A percentile compares a stretch with the other conserved stretches of the same genome.
These are phyloP conservation scores for Beauveria sp. DNA, from an alignment of 2,329 filamentous ascomycete species.

Conservation along the genomic window DNA sequence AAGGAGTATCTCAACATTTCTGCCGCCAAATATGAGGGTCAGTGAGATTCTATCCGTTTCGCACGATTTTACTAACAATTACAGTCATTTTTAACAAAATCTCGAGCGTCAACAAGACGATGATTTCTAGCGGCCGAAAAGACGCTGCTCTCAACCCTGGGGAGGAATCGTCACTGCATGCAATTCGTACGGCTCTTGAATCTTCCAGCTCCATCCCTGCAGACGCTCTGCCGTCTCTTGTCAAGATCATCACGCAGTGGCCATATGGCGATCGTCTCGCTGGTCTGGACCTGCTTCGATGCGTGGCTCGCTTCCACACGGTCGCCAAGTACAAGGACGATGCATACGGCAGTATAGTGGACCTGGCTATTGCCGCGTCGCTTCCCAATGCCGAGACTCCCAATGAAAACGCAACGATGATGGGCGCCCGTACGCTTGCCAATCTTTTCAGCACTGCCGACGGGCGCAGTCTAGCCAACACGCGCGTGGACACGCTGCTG, in stretches of 20 bases:
- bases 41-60: slow-evolving; percentile 7
- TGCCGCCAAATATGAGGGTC: slow-evolving; percentile 59
- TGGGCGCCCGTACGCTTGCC: slow-evolving; percentile 70
- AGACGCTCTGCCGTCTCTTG: slow-evolving; percentile 52
- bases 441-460: slow-evolving; percentile 75
- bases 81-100: slow-evolving; percentile 69
- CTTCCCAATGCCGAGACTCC: slow-evolving; percentile 42
- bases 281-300: slow-evolving; percentile 79
- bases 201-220: slow-evolving; percentile 41
- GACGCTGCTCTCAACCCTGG: slow-evolving; percentile 65
- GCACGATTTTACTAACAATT: slow-evolving; percentile 17
- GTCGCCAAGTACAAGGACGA: slow-evolving; percentile 54
- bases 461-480: slow-evolving; percentile 59
- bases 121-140: slow-evolving; percentile 65
- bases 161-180: slow-evolving; percentile 56
- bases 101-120: slow-evolving; percentile 62
- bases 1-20: slow-evolving; percentile 71
- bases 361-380: slow-evolving; percentile 36
- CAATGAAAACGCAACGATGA: slow-evolving; percentile 77
- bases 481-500: slow-evolving; percentile 51
- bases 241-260: slow-evolving; percentile 73
- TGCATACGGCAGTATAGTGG: slow-evolving; percentile 51
- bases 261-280: slow-evolving; percentile 73
- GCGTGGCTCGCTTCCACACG: slow-evolving; percentile 61
- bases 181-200: slow-evolving; percentile 58